A percentile compares a stretch with the other conserved stretches of the same genome.
Evolutionary conservation across 1,139 yeast species (phyloP).

Genomic region (Yamadazyma membranifaciens): DNA sequence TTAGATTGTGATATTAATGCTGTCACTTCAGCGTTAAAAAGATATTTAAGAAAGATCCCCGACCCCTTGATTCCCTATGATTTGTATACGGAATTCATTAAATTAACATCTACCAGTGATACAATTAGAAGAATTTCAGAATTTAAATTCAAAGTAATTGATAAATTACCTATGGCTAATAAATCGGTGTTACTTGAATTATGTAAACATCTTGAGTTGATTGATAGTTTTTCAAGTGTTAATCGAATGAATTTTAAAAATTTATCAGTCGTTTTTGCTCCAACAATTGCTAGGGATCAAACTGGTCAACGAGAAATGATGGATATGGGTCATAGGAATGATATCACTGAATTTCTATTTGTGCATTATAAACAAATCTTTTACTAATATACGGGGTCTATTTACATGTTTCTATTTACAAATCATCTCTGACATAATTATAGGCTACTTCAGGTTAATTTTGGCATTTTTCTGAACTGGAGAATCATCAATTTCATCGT

Average conservation of each 20-base stretch:
- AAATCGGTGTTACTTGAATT: constrained; percentile 53
- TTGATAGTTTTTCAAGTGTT: constrained; percentile 44
- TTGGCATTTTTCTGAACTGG: too few relatives aligned
- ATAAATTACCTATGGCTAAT: constrained; percentile 67
- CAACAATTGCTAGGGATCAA: constrained; percentile 81
- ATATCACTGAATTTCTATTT: constrained; percentile 73
- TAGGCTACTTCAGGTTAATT: too few relatives aligned
- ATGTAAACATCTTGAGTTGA: constrained; percentile 62
- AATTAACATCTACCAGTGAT: constrained; percentile 33
- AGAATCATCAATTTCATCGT: neutral
- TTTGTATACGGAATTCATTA: constrained; percentile 64
- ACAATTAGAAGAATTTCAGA: constrained; percentile 30
- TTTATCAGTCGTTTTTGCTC: constrained; percentile 92
- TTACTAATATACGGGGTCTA: constrained; percentile 1
- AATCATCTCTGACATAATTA: neutral
- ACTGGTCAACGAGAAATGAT: constrained; percentile 80
- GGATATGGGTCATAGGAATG: constrained; percentile 84
- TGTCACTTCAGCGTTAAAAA: constrained; percentile 79
- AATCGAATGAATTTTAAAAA: constrained; percentile 83
- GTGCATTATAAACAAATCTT: constrained; percentile 50
- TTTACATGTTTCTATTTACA: too few relatives aligned
- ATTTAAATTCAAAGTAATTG: constrained; percentile 27
- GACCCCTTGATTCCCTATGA: constrained; percentile 79
- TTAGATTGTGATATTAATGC: constrained; percentile 78
- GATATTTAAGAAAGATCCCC: constrained; percentile 81